phyloP scores from a whole-genome alignment of 345 rosid species.

The Eutrema heterophyllum region DNA sequence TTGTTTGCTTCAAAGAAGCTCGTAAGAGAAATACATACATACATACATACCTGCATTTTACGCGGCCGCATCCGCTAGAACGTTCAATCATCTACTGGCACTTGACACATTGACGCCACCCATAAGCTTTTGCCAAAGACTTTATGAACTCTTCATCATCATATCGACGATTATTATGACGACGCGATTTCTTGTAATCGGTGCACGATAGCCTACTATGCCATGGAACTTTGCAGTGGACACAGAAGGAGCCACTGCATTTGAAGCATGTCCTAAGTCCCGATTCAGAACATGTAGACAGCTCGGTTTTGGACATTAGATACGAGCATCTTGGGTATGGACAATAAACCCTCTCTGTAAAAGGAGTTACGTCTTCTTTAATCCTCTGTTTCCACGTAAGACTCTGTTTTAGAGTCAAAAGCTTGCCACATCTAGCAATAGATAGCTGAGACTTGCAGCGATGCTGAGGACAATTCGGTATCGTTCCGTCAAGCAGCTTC shows the following conservation, averaged over 20 bases:
- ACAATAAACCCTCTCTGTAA: conserved; percentile 54
- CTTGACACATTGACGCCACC: conserved; percentile 43
- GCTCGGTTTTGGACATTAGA: conserved; percentile 55
- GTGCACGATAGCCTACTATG: conserved; percentile 44
- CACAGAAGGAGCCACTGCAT: conserved; percentile 48
- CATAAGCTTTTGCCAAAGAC: conserved; percentile 32
- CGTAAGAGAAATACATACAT: too few species aligned
- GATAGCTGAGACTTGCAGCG: conserved; percentile 47
- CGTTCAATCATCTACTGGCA: conserved; percentile 46
- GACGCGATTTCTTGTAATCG: conserved; percentile 27
- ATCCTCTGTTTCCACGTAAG: conserved; percentile 40
- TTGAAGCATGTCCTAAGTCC: conserved; percentile 49
- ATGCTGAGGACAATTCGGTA: conserved; percentile 57
- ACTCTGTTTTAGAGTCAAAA: conserved; percentile 48
- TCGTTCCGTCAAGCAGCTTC: conserved; percentile 48
- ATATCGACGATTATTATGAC: too few species aligned
- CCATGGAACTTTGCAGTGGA: conserved; percentile 77
- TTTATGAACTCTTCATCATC: neutral
- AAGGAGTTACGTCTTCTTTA: conserved; percentile 55
- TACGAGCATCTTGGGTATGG: conserved; percentile 69
- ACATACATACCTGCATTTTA: conserved; percentile 38
- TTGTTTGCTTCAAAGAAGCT: too few species aligned
- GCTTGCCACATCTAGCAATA: conserved; percentile 40
- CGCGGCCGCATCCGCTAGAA: conserved; percentile 38
- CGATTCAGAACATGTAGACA: conserved; percentile 12